Conservation (phyloP, 1,139 yeast genomes). For the Wickerhamomyces sp. region DNA sequence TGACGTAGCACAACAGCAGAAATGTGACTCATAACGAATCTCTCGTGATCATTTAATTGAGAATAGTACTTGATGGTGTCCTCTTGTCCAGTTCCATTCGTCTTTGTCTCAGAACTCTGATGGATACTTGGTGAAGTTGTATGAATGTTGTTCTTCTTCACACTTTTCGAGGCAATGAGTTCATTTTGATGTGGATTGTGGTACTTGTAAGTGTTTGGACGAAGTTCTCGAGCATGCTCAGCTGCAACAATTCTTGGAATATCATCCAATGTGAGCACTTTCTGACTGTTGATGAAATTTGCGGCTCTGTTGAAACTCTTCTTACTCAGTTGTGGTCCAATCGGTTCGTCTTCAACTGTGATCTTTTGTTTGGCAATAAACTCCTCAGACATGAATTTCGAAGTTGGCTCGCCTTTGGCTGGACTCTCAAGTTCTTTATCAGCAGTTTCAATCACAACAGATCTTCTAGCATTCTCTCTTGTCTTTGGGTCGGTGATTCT, state of each 20-base stretch:
- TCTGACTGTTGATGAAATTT: constrained; percentile 53
- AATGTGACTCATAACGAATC: constrained; percentile 58
- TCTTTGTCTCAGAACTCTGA: constrained; percentile 9
- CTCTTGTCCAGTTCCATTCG: too few species aligned
- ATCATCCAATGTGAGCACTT: constrained; percentile 87
- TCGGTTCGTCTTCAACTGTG: constrained; percentile 24
- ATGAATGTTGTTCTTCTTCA: constrained; percentile 20
- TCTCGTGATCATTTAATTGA: constrained; percentile 60
- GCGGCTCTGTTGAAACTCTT: constrained; percentile 25
- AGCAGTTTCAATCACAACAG: constrained; percentile 43
- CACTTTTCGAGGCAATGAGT: constrained; percentile 33
- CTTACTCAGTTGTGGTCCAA: constrained; percentile 20
- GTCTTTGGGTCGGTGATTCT: constrained; percentile 47
- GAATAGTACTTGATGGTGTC: constrained; percentile 47
- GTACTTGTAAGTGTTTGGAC: constrained; percentile 81
- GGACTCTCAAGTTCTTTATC: constrained; percentile 8
- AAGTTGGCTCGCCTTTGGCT: background rate
- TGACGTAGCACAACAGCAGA: constrained; percentile 60
- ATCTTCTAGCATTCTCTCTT: constrained; percentile 53
- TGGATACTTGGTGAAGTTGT: constrained; percentile 15
- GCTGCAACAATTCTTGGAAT: constrained; percentile 96
- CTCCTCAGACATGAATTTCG: constrained; percentile 12
- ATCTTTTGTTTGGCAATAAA: constrained; percentile 20
- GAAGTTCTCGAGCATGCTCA: constrained; percentile 89
- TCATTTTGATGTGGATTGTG: constrained; percentile 37